Evolutionary conservation across 169 alveolate genomes (phyloP).

Genomic region (Plasmodium ovale): DNA sequence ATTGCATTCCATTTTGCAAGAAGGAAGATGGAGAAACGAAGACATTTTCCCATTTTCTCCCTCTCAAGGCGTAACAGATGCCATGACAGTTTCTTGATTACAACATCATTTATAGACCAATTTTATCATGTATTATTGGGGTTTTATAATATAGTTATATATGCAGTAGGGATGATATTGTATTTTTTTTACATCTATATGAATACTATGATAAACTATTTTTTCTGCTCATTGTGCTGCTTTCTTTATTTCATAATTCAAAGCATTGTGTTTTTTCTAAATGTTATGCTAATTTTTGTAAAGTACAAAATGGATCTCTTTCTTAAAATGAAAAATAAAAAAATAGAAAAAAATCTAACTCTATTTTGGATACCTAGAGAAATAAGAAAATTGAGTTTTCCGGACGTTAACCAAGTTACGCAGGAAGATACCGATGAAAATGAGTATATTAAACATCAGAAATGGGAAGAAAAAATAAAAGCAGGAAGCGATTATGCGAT

Average conservation of each 20-base stretch:
- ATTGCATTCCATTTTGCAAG: too few species aligned
- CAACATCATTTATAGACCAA: neutral
- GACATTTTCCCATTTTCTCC: too few species aligned
- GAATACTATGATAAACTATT: neutral
- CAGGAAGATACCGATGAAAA: neutral
- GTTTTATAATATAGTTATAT: neutral
- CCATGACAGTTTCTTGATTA: neutral
- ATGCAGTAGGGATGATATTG: neutral
- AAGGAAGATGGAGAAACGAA: too few species aligned
- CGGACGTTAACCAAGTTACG: neutral
- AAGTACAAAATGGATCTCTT: neutral
- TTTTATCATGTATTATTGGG: neutral
- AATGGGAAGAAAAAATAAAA: neutral
- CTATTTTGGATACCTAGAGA: neutral
- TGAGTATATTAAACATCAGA: neutral
- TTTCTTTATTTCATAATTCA: slow-evolving; percentile 1
- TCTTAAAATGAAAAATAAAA: neutral
- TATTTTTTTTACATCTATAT: neutral
- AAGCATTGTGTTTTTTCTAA: slow-evolving; percentile 1
- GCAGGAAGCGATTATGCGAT: neutral
- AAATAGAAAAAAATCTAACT: neutral
- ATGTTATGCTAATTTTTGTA: slow-evolving; percentile 4
- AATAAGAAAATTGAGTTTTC: neutral
- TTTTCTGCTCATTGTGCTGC: neutral
- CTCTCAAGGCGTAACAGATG: neutral